Base-by-base conservation (phyloP, 1,284 basidiomycete species). In the Sanghuangporus sanghuang region DNA sequence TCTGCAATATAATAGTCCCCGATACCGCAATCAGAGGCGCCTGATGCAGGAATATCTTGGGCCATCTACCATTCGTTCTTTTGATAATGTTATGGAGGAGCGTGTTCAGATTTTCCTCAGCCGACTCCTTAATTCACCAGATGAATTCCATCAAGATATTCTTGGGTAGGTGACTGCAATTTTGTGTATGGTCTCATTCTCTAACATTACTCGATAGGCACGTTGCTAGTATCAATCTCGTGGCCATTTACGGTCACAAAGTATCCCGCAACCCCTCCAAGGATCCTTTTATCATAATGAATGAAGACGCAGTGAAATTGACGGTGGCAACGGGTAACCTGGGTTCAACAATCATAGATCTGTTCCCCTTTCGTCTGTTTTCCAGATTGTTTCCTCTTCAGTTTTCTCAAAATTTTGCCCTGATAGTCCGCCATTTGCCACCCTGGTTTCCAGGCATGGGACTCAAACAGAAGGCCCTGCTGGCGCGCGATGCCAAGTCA, bases 11-110 rank as follows among this genome's bases (percentile, higher is more conserved):
- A 70, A 69, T 11, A 67, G 27, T 3, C 27, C 69, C 1, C 65
- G 65, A 14, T 74, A 71, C 65, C 69, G 73, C 11, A 73, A 71
- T 59, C 71, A 72, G 23, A 70, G 73, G 32, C 69, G 68, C 59
- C 69, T 72, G 67, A 68, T 71, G 27, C 73, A 74, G 32, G 68
- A 71, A 23, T 69, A 70, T 2, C 69, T 74, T 58, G 56, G 61
- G 35, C 62, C 66, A 9, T 67, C 69, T 59, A 44, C 55, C 2
- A 64, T 71, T 6, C 50, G 32, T 62, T n/a, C 63, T 32, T 73
- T 70, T 52, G 61, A 57, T 2, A 66, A 68, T 2, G 64, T 72
- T 12, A 71, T 72, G 56, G 65, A 64, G 46, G 63, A 68, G 4
- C 70, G 73, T 62, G 68, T 68, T 9, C 66, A 69, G 32, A 68